phyloP scores from a whole-genome alignment of 495 filamentous ascomycete species.

The Echria macrotheca region DNA sequence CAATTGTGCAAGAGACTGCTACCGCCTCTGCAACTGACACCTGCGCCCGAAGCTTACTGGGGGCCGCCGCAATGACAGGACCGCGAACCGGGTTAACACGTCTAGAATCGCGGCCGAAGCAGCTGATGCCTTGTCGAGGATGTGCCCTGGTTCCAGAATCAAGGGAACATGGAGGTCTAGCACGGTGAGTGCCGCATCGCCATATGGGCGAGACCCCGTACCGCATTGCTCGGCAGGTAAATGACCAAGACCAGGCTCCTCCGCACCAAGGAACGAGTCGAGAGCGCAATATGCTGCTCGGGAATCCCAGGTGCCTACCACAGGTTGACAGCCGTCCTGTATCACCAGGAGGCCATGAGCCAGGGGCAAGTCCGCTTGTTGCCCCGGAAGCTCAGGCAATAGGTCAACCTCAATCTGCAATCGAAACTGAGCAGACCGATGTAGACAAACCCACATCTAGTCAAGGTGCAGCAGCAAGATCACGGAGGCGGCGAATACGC shows the following conservation, averaged over 20 bases:
- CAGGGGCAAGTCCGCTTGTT: conserved; percentile 36
- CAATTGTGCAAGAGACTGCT: conserved; percentile 43
- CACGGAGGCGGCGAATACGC: too few relatives aligned
- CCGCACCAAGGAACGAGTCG: conserved; percentile 44
- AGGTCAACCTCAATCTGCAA: too few relatives aligned
- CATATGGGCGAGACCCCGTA: conserved; percentile 48
- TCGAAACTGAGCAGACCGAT: conserved; percentile 37
- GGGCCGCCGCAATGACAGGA: too few relatives aligned
- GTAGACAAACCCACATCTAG: conserved; percentile 11
- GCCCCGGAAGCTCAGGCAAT: conserved; percentile 40
- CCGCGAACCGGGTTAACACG: too few relatives aligned
- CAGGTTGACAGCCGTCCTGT: conserved; percentile 39
- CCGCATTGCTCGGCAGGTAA: too few relatives aligned
- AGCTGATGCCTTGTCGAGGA: conserved; percentile 34
- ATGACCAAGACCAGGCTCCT: conserved; percentile 49
- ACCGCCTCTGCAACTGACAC: conserved; percentile 45
- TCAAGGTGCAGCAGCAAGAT: neutral
- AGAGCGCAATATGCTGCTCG: conserved; percentile 43
- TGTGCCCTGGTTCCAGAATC: too few relatives aligned
- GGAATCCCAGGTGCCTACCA: conserved; percentile 41
- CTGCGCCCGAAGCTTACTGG: conserved; percentile 43
- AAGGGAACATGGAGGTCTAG: too few relatives aligned
- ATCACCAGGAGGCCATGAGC: conserved; percentile 46
- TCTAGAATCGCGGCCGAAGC: conserved; percentile 48
- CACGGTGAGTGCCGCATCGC: too few relatives aligned